Evolutionary conservation across 2,329 filamentous ascomycete species (phyloP), one percentile per base, ranked within the genome.

Genomic region (Colletotrichum euphorbiae): DNA sequence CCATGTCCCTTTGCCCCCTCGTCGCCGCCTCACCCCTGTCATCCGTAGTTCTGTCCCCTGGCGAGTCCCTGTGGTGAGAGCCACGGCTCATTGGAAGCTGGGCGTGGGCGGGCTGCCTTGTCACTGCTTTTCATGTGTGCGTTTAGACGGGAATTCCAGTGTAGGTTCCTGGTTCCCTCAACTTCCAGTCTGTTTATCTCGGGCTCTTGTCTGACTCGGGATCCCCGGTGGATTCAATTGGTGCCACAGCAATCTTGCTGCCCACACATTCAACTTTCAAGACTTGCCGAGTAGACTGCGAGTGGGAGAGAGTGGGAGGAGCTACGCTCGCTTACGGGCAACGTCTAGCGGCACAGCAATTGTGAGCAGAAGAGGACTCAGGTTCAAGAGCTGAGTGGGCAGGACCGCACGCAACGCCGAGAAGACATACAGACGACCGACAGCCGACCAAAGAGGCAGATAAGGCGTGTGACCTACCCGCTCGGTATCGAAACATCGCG

Each of bases 161-260:
- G 54, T 43, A 68, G 65, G 61, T 65, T 65, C 61, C 65, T 61
- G 65, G 61, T 65, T 65, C 61, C 65, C 65, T 65, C 61, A 55
- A 55, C 61, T 51, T 60, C 60, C 60, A 21, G n/a, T 31, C 40
- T 46, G 54, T 65, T 55, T 65, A 65, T 68, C 65, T 65, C 54
- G 54, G 31, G 40, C 31, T 62, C 56, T 24, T 58, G 61, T 60
- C 66, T 69, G 66, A 69, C 66, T 66, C 61, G 66, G 66, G 48
- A 48, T 45, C 36, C 62, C 61, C 60, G 66, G 66, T 69, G 61
- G 66, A 51, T 60, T 69, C 55, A 48, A 46, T 36, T 51, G 62
- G 66, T 69, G 62, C 66, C 66, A 69, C 61, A 69, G 62, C 62
- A 69, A 69, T 69, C 62, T 66, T 55, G 46, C 55, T 31, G 38